Conservation (phyloP, 176 grass and related monocot genomes). For the Hyparrhenia diplandra region DNA sequence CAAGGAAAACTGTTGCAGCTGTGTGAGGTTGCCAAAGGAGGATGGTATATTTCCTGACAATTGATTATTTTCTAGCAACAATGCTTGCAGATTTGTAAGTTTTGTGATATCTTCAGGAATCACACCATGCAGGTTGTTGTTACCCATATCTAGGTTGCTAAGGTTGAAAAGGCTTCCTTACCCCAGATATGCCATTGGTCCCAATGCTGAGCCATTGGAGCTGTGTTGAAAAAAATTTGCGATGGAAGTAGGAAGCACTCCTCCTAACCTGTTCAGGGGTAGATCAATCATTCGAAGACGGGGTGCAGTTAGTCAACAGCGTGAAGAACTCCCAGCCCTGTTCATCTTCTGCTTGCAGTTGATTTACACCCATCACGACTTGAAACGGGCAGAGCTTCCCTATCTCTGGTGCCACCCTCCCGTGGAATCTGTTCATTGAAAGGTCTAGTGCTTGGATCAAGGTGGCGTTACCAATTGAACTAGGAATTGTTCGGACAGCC, state of each 20-base stretch:
- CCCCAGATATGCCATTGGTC: constrained; percentile 9
- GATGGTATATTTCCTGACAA: constrained; percentile 28
- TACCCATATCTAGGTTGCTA: neutral
- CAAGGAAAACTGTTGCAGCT: neutral
- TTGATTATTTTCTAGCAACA: neutral
- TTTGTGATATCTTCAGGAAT: constrained; percentile 28
- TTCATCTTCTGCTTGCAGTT: neutral
- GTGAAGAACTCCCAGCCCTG: constrained; percentile 30
- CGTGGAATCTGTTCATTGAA: neutral
- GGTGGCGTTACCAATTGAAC: constrained; percentile 12
- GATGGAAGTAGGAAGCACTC: constrained; percentile 4
- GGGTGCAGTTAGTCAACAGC: constrained; percentile 22
- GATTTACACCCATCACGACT: neutral
- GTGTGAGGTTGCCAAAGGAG: constrained; percentile 41
- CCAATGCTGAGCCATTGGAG: constrained; percentile 6
- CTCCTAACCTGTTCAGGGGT: neutral
- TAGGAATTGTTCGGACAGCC: neutral
- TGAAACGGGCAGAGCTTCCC: constrained; percentile 6
- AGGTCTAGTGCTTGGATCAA: neutral
- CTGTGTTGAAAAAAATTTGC: constrained; percentile 22
- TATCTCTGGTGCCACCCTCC: constrained; percentile 12
- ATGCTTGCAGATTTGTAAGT: neutral
- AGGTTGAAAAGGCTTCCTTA: constrained; percentile 16
- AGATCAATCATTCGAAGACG: neutral
- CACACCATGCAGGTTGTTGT: constrained; percentile 9